These are phyloP conservation scores for Citrus glauca DNA, from an alignment of 345 rosid species.

Conservation along the genomic window DNA sequence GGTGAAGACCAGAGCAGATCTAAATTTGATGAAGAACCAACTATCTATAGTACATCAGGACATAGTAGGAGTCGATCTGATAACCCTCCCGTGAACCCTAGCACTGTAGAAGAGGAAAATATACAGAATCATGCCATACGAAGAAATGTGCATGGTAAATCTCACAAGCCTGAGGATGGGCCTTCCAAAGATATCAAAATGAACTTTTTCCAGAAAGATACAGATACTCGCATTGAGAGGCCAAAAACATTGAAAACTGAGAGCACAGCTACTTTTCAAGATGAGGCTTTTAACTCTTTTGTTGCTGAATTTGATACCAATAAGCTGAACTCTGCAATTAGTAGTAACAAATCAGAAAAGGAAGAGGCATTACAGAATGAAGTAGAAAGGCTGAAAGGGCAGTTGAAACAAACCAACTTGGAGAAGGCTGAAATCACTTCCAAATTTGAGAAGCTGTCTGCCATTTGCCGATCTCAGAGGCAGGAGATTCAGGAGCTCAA, in stretches of 20 bases:
- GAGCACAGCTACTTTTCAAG: constrained; percentile 36
- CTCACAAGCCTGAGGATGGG: constrained; percentile 30
- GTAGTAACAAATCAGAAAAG: constrained; percentile 28
- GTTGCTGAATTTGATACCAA: constrained; percentile 81
- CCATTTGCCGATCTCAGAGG: constrained; percentile 93
- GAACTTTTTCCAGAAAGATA: constrained; percentile 38
- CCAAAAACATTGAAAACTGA: constrained; percentile 42
- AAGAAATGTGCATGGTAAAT: constrained; percentile 33
- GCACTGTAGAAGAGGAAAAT: constrained; percentile 47
- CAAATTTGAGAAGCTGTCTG: constrained; percentile 87
- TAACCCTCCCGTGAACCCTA: constrained; percentile 35
- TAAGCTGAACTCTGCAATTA: constrained; percentile 42
- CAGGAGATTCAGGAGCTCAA: constrained; percentile 96
- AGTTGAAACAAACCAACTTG: constrained; percentile 59
- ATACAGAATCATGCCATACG: constrained; percentile 26
- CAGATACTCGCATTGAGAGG: constrained; percentile 35
- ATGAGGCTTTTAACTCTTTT: constrained; percentile 65
- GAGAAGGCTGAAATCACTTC: constrained; percentile 81
- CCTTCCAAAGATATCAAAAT: constrained; percentile 51
- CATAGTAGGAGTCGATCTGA: constrained; percentile 43
- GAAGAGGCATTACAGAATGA: constrained; percentile 64
- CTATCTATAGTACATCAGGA: constrained; percentile 34
- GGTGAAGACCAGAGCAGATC: constrained; percentile 51
- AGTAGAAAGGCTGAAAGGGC: constrained; percentile 68
- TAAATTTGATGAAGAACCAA: constrained; percentile 61